Conservation (phyloP, 345 rosid genomes). For the Trapa bicornis region DNA sequence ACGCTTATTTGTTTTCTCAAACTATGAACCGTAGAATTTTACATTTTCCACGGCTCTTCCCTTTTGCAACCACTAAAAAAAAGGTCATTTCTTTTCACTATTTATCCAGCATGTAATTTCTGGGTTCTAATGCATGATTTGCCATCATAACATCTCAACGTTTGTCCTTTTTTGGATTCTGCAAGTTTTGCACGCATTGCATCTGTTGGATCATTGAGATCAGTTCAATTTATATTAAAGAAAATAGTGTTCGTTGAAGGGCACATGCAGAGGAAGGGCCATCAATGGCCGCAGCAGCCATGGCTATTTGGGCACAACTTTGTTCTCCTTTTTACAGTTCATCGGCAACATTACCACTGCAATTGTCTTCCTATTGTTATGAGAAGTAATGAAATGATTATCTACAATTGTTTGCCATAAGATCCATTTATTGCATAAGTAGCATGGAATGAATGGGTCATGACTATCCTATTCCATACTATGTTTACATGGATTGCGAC, state of each 20-base stretch:
- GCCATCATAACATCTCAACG: not conserved
- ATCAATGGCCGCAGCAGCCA: too few relatives aligned
- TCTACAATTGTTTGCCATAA: conserved; percentile 6
- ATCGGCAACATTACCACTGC: too few relatives aligned
- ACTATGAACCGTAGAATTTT: not conserved
- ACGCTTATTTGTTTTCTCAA: not conserved
- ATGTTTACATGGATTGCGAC: not conserved
- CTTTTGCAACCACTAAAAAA: not conserved
- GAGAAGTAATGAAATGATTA: not conserved
- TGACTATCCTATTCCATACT: not conserved
- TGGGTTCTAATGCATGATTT: not conserved
- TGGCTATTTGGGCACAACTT: too few relatives aligned
- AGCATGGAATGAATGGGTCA: not conserved
- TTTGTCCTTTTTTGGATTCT: not conserved
- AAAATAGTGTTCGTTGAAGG: too few relatives aligned
- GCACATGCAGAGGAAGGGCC: too few relatives aligned
- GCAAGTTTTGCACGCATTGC: too few relatives aligned
- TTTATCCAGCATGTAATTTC: not conserved
- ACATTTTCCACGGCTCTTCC: not conserved
- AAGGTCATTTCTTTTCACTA: not conserved
- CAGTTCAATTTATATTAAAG: too few relatives aligned
- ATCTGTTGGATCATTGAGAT: too few relatives aligned
- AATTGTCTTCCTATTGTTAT: too few relatives aligned
- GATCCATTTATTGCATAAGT: conserved; percentile 22
- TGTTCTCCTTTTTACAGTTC: too few relatives aligned